phyloP scores from a whole-genome alignment of 495 filamentous ascomycete genomes.

The Corynascus novoguineensis region DNA sequence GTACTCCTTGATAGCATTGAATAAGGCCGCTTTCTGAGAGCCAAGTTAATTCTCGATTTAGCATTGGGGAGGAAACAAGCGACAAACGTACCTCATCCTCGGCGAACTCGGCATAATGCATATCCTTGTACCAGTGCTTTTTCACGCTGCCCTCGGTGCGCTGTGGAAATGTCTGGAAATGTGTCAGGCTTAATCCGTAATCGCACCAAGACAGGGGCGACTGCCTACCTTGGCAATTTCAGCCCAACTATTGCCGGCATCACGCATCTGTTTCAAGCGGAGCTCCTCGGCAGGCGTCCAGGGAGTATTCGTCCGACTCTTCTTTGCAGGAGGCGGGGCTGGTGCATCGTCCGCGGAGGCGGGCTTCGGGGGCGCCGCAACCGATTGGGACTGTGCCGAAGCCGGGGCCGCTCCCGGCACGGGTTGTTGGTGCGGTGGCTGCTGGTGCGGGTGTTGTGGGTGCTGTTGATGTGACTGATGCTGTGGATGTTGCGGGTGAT shows the following conservation, averaged over 20 bases:
- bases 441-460: slow-evolving; percentile 4
- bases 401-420: slow-evolving; percentile 12
- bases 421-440: slow-evolving; percentile 1
- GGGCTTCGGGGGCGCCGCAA: slow-evolving; percentile 29
- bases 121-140: slow-evolving; percentile 99
- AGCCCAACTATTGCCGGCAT: slow-evolving; percentile 88
- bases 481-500: slow-evolving; percentile 11
- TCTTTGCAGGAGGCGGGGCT: slow-evolving; percentile 65
- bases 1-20: slow-evolving; percentile 95
- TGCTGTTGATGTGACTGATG: slow-evolving; percentile 10
- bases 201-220: neutral
- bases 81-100: slow-evolving; percentile 84
- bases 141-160: slow-evolving; percentile 97
- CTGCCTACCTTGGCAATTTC: slow-evolving; percentile 85
- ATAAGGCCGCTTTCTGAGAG: neutral
- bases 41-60: slow-evolving; percentile 7
- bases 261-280: slow-evolving; percentile 85
- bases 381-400: slow-evolving; percentile 31
- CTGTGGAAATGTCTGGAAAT: slow-evolving; percentile 71
- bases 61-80: slow-evolving; percentile 3
- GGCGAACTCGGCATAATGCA: slow-evolving; percentile 98
- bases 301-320: slow-evolving; percentile 92
- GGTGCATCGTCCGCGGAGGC: slow-evolving; percentile 31
- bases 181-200: slow-evolving; percentile 21
- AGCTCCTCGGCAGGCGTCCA: slow-evolving; percentile 96